Base-by-base conservation (phyloP, 208 protist genomes). In the Trypanosoma vivax region DNA sequence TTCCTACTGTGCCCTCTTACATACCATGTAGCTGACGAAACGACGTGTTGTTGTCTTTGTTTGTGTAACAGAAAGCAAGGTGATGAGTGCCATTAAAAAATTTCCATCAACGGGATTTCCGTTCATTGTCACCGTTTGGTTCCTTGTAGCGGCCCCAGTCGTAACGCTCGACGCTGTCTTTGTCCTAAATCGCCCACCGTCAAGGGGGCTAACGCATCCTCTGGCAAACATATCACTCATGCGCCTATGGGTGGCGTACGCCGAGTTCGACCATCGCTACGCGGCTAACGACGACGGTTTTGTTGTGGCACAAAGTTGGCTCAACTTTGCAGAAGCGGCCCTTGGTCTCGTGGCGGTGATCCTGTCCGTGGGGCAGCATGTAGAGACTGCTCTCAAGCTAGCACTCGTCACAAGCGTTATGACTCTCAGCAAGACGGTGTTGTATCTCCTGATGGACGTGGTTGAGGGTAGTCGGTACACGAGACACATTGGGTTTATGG, bases 361-460 rank as follows among this genome's bases (percentile, higher is more conserved):
- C 10, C 55, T 86, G 5, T 29, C 62, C 2, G 7, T 69, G 1
- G 43, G 33, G 5, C 45, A 57, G 21, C 24, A 46, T 1, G 25
- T 46, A n/a, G 42, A 50, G 46, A 5, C 28, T 4, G 62, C 72
- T n/a, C 34, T 84, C 24, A 72, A 79, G 55, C 38, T 86, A n/a
- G 64, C 64, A 1, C 43, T 86, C 7, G 19, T 75, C 7, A 72
- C 83, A 1, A 55, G 50, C 35, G 48, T 72, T 23, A 91, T 91
- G 83, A 93, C 85, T 2, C 27, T 90, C 10, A 85, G 83, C 70
- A 93, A 90, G 66, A 93, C 81, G 21, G 40, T 90, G 11, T 47
- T 90, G 18, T 93, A 89, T 60, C 72, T 70, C n/a, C 29, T 56
- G 14, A 62, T 93, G 50, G 81, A 90, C 38, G 24, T 79, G 10